Conservation (phyloP, 305 asterid species). For the Solanum hybrid region DNA sequence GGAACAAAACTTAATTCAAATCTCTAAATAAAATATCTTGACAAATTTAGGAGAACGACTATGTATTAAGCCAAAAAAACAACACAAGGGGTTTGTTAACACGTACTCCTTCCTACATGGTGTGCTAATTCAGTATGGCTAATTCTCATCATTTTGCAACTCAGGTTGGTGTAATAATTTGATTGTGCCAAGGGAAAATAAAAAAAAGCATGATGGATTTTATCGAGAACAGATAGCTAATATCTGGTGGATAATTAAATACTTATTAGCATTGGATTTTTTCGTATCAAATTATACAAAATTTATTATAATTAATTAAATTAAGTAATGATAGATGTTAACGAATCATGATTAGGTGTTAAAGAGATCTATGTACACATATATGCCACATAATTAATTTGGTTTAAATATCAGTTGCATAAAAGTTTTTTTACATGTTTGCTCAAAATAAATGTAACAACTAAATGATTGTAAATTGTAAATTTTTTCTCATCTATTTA, state of each 20-base stretch:
- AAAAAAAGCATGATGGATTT: background rate
- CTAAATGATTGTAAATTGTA: background rate
- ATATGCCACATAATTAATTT: background rate
- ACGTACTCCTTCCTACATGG: background rate
- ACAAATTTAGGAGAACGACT: background rate
- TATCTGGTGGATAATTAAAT: background rate
- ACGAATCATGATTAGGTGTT: background rate
- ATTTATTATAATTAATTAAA: background rate
- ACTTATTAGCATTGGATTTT: background rate
- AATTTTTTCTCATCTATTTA: background rate
- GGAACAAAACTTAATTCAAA: background rate
- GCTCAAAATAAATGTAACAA: too few species aligned
- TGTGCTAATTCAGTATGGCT: background rate
- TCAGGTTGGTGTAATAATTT: background rate
- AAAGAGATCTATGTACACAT: background rate
- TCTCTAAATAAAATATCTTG: too few species aligned
- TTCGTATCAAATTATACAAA: background rate
- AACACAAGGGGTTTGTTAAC: background rate
- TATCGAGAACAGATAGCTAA: background rate
- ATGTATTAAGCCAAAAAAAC: background rate
- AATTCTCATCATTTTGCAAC: background rate
- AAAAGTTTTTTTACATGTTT: too few species aligned
- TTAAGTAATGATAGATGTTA: background rate
- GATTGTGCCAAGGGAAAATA: background rate
- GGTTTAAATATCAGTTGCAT: background rate